Conservation (phyloP, 2,329 filamentous ascomycete species). For the Colletotrichum camelliae region DNA sequence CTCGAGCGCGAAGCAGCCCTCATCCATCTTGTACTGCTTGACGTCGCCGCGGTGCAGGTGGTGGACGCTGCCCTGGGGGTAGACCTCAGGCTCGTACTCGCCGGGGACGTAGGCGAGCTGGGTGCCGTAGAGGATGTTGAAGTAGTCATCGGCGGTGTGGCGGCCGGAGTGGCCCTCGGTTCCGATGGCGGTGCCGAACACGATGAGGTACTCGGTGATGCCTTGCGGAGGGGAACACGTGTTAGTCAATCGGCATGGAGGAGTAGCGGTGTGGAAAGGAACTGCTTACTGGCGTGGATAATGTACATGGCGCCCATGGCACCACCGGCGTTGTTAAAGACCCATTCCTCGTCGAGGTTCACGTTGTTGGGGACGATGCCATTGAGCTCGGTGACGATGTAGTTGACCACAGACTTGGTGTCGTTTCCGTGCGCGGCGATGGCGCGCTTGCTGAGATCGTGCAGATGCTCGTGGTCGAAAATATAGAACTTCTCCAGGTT, state of each 20-base stretch:
- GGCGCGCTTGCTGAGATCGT: constrained; percentile 70
- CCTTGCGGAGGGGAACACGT: constrained; percentile 40
- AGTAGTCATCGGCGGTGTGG: constrained; percentile 94
- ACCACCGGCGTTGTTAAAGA: constrained; percentile 91
- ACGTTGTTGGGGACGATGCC: constrained; percentile 59
- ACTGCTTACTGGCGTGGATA: constrained; percentile 77
- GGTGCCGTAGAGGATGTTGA: constrained; percentile 83
- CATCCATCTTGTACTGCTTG: constrained; percentile 85
- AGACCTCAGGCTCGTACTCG: constrained; percentile 71
- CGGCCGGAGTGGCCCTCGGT: constrained; percentile 89
- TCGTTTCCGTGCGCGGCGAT: constrained; percentile 76
- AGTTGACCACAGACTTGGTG: constrained; percentile 70
- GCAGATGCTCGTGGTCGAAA: constrained; percentile 72
- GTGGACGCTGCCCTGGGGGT: constrained; percentile 72
- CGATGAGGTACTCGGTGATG: constrained; percentile 88
- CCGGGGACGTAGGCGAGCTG: constrained; percentile 78
- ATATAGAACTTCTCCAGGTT: constrained; percentile 74
- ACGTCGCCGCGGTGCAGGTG: constrained; percentile 73
- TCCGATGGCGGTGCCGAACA: constrained; percentile 83
- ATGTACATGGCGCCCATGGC: constrained; percentile 94
- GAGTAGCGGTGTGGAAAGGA: background rate
- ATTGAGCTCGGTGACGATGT: constrained; percentile 73
- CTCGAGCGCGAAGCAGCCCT: constrained; percentile 80
- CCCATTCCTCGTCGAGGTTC: constrained; percentile 80
- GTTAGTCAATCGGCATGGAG: background rate